phyloP scores from a whole-genome alignment of 2,329 filamentous ascomycete genomes.

The Aphanocladium album region DNA sequence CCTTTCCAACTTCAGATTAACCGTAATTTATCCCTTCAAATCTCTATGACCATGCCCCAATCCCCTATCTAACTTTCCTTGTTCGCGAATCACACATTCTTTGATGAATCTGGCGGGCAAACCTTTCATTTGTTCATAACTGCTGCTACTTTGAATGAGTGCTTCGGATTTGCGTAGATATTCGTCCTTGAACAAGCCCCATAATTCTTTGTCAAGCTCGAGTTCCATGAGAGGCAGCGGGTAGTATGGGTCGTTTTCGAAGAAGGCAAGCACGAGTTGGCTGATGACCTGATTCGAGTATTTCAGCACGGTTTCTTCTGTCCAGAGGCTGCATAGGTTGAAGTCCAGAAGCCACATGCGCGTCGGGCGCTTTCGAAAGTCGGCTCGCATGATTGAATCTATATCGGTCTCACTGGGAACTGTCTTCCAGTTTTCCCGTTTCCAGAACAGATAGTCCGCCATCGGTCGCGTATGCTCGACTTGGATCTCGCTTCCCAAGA shows the following conservation, averaged over 20 bases:
- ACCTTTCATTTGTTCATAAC: neutral
- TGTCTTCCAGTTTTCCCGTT: neutral
- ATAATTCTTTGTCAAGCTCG: neutral
- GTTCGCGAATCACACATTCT: neutral
- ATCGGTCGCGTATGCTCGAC: neutral
- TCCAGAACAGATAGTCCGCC: neutral
- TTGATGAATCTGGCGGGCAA: neutral
- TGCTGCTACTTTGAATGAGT: neutral
- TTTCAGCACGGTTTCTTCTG: neutral
- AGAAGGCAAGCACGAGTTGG: slow-evolving; percentile 18
- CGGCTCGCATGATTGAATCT: neutral
- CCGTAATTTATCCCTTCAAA: too few relatives aligned
- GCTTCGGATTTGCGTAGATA: neutral
- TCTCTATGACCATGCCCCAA: too few relatives aligned
- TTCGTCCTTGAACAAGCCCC: neutral
- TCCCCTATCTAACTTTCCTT: too few relatives aligned
- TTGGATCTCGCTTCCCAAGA: slow-evolving; percentile 14
- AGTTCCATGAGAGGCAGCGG: slow-evolving; percentile 17
- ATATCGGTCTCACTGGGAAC: neutral
- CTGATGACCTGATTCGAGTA: slow-evolving; percentile 9
- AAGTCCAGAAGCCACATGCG: neutral
- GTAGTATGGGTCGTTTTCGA: slow-evolving; percentile 23
- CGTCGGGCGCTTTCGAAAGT: too few relatives aligned
- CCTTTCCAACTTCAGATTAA: too few relatives aligned
- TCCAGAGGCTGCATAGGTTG: neutral